Base-by-base conservation (phyloP, 2,329 filamentous ascomycete species). In the Epichloe sp. region DNA sequence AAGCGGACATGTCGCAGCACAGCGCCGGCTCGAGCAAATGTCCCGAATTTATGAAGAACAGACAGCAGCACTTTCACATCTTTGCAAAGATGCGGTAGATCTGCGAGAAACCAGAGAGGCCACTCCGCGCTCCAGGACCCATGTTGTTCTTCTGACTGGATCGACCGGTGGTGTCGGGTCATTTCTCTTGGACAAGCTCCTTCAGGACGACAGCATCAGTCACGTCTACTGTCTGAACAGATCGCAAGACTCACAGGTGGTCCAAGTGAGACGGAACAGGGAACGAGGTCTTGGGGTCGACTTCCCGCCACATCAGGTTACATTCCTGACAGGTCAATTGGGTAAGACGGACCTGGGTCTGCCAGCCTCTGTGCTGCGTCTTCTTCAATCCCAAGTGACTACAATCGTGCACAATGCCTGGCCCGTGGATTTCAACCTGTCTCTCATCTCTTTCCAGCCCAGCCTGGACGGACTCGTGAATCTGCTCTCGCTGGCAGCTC, bases 381-480 rank as follows among this genome's bases (percentile, higher is more conserved):
- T 34, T 34, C 19, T 55, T 31, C 15, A 43, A 12, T 34, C 35
- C 7, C 15, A 42, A n/a, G 49, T 52, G 3, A 51, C 44, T 2
- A 26, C 41, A 10, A 45, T 53, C 42, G 49, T 55, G 35, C 53
- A 55, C 42, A 53, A 49, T 21, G 53, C 51, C 10, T 55, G 53
- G 53, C 48, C 48, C 2, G 53, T 55, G 12, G 36, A 55, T 43
- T 53, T 55, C 43, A 53, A 49, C 31, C 19, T 47, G 10, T 35
- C 51, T 14, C 35, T 53, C n/a, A 38, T 37, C 6, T 21, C 49
- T 2, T 55, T 55, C 38, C 40, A 21, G 42, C 42, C 52, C 12
- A 42, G 43, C 4, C 49, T 54, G 10, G 34, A 42, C 6, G 51
- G 53, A 2, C 34, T 54, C 2, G 37, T 51, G 10, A 53, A 50